Base-by-base conservation (phyloP, 805 yeast genomes). In the Candida dajiaensis region DNA sequence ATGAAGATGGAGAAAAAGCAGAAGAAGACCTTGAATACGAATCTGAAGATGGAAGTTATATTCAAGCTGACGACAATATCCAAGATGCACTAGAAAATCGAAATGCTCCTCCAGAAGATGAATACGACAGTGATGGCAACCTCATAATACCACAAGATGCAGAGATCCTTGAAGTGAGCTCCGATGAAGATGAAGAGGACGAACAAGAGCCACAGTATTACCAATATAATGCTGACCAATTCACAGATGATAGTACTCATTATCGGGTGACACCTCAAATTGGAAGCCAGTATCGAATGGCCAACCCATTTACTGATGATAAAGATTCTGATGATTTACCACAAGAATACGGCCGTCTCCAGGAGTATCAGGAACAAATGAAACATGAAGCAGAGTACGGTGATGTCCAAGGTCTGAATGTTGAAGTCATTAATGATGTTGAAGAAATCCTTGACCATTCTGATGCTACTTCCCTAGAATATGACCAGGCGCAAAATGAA, bases 1-100 rank as follows among this genome's bases (percentile, higher is more conserved):
- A 22, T 8, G 23, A 8, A 25, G 13, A 6, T 3, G 28, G 12
- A 11, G 10, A 8, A 25, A 41, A 1, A n/a, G n/a, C n/a, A n/a
- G 46, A 35, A 12, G 51, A 46, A 23, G 46, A 33, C 5, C 40
- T 46, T 18, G 53, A 50, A 31, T 48, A 36, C 20, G 39, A 36
- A 20, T 36, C 23, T 3, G 23, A 16, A 16, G 37, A 33, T 18
- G 21, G 7, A 16, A 33, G 37, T 11, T 19, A 19, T 5, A 23
- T 6, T 19, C 23, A 35, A 12, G 38, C 9, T 18, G 11, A 3
- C 11, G 25, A 20, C 13, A 25, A 36, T 19, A 6, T 11, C 19
- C 25, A 36, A 20, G 39, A 10, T n/a, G 11, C 20, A 10, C 39
- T 36, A n/a, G 39, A 20, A 12, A 16, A 33, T 16, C 11, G 5